Evolutionary conservation across 164 flowering plant species (phyloP).

Genomic region (Saururus chinensis): DNA sequence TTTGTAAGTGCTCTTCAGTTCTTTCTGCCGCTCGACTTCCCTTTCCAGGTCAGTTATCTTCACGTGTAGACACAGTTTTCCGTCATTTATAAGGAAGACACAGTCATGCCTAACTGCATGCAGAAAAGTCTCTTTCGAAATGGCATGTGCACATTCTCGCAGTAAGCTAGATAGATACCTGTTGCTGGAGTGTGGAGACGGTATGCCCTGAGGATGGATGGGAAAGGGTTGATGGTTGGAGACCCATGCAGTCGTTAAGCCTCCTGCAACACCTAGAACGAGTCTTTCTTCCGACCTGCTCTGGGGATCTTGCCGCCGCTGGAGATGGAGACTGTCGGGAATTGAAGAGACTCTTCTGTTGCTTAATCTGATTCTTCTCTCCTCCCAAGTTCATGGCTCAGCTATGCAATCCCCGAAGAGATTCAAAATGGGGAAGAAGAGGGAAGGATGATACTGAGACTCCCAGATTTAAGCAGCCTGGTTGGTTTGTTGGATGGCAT

Average conservation of each 20-base stretch:
- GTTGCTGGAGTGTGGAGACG: not conserved
- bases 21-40: constrained; percentile 30
- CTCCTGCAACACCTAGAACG: not conserved
- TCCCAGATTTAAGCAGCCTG: not conserved
- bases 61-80: not conserved
- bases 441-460: not conserved
- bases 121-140: too few relatives aligned
- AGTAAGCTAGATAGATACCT: not conserved
- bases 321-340: constrained; percentile 2
- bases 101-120: too few relatives aligned
- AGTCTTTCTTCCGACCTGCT: not conserved
- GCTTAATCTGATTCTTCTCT: not conserved
- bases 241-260: not conserved
- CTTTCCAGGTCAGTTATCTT: constrained; percentile 24
- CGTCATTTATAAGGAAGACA: too few relatives aligned
- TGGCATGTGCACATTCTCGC: not conserved
- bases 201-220: not conserved
- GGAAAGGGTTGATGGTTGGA: not conserved
- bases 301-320: not conserved
- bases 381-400: not conserved
- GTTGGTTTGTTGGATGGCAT: not conserved
- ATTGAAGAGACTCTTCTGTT: not conserved
- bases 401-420: not conserved
- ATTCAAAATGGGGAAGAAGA: not conserved
- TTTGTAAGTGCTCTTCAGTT: constrained; percentile 17